Evolutionary conservation across 306 rosid species (phyloP).

Genomic region (Alnus glutinosa): DNA sequence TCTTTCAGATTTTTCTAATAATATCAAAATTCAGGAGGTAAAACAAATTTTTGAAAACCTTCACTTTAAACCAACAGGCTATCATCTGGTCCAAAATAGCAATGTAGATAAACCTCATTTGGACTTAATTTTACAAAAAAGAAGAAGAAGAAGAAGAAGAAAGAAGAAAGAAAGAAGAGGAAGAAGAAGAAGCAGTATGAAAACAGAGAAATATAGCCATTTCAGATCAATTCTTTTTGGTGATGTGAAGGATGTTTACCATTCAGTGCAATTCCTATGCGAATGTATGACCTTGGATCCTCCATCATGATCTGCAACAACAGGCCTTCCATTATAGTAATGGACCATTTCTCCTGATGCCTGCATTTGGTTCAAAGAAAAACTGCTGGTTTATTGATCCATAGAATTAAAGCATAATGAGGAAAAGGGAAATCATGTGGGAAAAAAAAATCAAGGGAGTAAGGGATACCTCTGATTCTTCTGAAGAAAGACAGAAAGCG

Average conservation of each 20-base stretch:
- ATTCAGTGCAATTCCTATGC: slow-evolving; percentile 86
- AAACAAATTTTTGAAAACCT: background rate
- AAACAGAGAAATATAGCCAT: background rate
- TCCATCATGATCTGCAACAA: slow-evolving; percentile 50
- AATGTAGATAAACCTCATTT: background rate
- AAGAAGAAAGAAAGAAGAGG: no score
- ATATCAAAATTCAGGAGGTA: background rate
- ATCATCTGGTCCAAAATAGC: slow-evolving; percentile 1
- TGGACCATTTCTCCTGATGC: slow-evolving; percentile 71
- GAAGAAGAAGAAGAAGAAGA: no score
- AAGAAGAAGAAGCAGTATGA: background rate
- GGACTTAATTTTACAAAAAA: background rate
- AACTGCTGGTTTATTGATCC: slow-evolving; percentile 10
- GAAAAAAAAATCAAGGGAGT: slow-evolving; percentile 5
- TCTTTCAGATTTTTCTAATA: background rate
- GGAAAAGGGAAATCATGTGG: background rate
- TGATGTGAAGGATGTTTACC: slow-evolving; percentile 47
- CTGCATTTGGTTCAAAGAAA: slow-evolving; percentile 43
- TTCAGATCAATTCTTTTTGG: background rate
- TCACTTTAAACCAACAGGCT: background rate
- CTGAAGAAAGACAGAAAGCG: slow-evolving; percentile 76
- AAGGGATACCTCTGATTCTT: slow-evolving; percentile 73
- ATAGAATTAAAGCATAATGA: slow-evolving; percentile 1
- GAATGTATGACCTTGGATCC: slow-evolving; percentile 70
- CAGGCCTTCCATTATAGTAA: slow-evolving; percentile 63